These are phyloP conservation scores for Phyllosticta citriasiana DNA, from an alignment of 2,329 filamentous ascomycete genomes.

Conservation along the genomic window DNA sequence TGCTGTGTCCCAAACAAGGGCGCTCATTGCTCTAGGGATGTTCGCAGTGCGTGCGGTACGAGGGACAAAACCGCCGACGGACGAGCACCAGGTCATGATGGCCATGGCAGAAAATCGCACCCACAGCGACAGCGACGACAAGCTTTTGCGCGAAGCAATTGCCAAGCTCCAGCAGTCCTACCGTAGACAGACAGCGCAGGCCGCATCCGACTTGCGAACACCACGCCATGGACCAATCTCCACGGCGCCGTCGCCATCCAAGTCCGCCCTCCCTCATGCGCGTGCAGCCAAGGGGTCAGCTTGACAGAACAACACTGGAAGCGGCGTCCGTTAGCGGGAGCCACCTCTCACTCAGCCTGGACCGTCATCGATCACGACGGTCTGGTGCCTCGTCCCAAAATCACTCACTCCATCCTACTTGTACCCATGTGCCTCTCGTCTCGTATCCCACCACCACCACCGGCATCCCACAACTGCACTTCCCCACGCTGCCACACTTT, in stretches of 20 bases:
- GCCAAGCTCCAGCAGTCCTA: background rate
- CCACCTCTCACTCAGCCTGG: background rate
- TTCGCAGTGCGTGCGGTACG: background rate
- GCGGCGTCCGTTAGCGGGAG: background rate
- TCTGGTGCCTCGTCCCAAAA: background rate
- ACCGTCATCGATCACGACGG: background rate
- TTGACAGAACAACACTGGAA: background rate
- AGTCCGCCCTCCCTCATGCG: background rate
- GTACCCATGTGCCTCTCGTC: background rate
- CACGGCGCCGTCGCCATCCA: background rate
- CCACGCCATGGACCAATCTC: background rate
- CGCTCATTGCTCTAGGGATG: background rate
- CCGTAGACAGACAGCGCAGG: too few species aligned
- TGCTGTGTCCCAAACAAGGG: background rate
- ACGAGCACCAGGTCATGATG: background rate
- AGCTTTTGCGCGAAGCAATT: background rate
- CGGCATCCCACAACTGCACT: background rate
- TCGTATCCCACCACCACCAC: background rate
- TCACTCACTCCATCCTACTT: background rate
- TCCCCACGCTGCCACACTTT: background rate
- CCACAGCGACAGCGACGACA: background rate
- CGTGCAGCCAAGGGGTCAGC: background rate
- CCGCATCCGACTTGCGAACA: background rate
- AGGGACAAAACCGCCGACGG: background rate
- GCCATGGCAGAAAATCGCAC: too few species aligned